A percentile compares a stretch with the other conserved stretches of the same genome.
These are phyloP conservation scores for Botryotinia narcissicola DNA, from an alignment of 2,329 filamentous ascomycete species.

Conservation along the genomic window DNA sequence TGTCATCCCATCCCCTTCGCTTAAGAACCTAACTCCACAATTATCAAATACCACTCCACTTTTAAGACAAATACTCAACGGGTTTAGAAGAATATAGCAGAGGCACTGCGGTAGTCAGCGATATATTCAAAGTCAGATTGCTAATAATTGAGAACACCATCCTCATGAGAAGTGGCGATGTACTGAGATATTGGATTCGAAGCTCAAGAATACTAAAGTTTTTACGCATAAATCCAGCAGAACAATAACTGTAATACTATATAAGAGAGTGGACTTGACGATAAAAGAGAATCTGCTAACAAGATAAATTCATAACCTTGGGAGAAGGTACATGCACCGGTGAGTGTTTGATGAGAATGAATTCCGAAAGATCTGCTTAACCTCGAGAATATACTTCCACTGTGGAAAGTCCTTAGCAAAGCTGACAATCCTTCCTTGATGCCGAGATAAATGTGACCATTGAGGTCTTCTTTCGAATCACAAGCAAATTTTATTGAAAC, in stretches of 20 bases:
- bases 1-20: background rate
- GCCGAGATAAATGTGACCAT: accelerated
- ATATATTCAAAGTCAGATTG: background rate
- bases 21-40: background rate
- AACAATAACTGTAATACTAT: background rate
- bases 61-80: accelerated
- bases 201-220: background rate
- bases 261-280: background rate
- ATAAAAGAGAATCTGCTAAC: background rate
- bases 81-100: background rate
- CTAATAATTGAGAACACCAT: background rate
- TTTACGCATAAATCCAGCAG: background rate
- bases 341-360: background rate
- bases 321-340: background rate
- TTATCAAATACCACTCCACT: background rate
- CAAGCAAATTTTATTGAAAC: accelerated
- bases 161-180: background rate
- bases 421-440: background rate
- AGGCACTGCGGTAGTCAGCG: background rate
- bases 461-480: background rate
- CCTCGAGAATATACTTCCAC: background rate
- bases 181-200: background rate
- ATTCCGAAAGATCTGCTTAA: background rate
- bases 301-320: background rate
- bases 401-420: background rate